Conservation (phyloP, 371 early-diverging fungal genomes). For the Haplosporangium sp. region DNA sequence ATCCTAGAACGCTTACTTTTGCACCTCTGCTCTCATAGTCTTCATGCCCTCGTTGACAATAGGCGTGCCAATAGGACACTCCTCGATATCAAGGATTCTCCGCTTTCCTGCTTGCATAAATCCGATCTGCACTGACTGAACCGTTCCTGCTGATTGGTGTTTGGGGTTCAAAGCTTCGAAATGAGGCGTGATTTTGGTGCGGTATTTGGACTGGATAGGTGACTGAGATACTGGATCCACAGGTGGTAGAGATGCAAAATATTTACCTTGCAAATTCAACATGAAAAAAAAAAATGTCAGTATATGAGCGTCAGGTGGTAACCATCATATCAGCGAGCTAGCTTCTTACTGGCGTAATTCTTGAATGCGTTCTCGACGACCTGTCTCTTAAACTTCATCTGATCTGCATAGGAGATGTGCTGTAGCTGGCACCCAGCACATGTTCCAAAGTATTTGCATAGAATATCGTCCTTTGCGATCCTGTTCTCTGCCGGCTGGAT, state of each 20-base stretch:
- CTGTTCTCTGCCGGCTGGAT: constrained; percentile 56
- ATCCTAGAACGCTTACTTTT: constrained; percentile 24
- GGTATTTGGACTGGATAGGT: constrained; percentile 63
- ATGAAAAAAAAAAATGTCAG: background rate
- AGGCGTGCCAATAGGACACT: constrained; percentile 71
- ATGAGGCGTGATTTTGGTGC: constrained; percentile 77
- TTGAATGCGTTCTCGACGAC: constrained; percentile 61
- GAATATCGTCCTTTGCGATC: constrained; percentile 52
- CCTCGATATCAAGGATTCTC: constrained; percentile 70
- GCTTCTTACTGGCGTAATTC: constrained; percentile 42
- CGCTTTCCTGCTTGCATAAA: constrained; percentile 65
- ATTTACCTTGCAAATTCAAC: constrained; percentile 27
- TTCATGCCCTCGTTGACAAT: constrained; percentile 62
- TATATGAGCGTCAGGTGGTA: no score
- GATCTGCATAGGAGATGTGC: constrained; percentile 65
- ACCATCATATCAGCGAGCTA: no score
- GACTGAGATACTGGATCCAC: constrained; percentile 56
- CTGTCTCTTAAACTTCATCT: constrained; percentile 64
- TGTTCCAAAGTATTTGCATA: constrained; percentile 66
- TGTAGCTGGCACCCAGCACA: constrained; percentile 76
- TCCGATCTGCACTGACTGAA: constrained; percentile 60
- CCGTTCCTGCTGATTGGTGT: constrained; percentile 51
- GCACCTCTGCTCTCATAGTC: constrained; percentile 42
- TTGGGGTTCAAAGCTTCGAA: constrained; percentile 59
- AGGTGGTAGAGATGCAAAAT: constrained; percentile 45